phyloP scores from a whole-genome alignment of 805 yeast species.

The Scheffersomyces amazonensis region DNA sequence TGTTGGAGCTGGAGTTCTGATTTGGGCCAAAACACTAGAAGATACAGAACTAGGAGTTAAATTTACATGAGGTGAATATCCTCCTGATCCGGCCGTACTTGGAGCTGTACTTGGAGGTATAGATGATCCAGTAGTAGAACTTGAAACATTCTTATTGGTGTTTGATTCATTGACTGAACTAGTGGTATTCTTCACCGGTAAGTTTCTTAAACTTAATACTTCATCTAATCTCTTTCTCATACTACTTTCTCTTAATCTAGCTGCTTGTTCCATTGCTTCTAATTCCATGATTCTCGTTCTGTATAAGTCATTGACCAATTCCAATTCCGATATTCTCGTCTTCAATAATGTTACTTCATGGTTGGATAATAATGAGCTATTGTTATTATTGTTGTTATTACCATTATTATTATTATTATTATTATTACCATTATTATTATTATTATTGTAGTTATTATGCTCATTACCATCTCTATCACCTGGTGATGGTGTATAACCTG shows the following conservation, averaged over 20 bases:
- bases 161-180: neutral
- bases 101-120: neutral
- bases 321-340: conserved; percentile 83
- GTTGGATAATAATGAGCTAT: conserved; percentile 4
- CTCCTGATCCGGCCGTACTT: neutral
- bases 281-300: conserved; percentile 79
- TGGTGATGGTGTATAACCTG: conserved; percentile 2
- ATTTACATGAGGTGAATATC: neutral
- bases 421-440: conserved; percentile 7
- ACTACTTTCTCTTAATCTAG: conserved; percentile 47
- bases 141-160: neutral
- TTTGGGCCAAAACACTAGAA: neutral
- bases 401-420: conserved; percentile 9
- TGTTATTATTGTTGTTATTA: conserved; percentile 9
- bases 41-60: neutral
- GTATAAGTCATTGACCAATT: conserved; percentile 85
- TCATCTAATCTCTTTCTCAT: conserved; percentile 51
- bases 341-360: conserved; percentile 46
- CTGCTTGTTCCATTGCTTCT: conserved; percentile 64
- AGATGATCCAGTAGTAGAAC: neutral
- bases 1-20: neutral
- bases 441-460: conserved; percentile 7
- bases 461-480: neutral
- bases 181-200: neutral
- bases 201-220: conserved; percentile 10